These are phyloP conservation scores for Plasmopara halstedii DNA, from an alignment of 352 stramenopile species.

Conservation along the genomic window DNA sequence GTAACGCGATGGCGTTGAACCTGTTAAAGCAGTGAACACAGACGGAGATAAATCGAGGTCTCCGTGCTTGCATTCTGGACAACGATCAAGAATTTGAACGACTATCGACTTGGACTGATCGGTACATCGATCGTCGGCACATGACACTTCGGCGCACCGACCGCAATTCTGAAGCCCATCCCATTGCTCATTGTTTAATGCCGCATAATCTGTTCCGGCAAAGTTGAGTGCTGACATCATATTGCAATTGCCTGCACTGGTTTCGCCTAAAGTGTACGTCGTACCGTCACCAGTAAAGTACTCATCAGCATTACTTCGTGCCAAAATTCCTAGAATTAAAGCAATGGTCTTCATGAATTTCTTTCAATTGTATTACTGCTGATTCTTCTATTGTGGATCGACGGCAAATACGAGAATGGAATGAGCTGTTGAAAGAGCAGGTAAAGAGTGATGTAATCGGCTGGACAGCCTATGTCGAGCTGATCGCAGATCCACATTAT, in stretches of 20 bases:
- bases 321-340: conserved; percentile 4
- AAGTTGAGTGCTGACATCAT: conserved; percentile 30
- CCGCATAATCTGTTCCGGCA: conserved; percentile 49
- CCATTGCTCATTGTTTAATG: conserved; percentile 65
- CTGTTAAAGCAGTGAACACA: conserved; percentile 41
- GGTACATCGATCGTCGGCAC: conserved; percentile 38
- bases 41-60: conserved; percentile 45
- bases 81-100: conserved; percentile 64
- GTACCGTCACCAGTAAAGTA: conserved; percentile 41
- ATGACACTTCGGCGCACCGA: conserved; percentile 59
- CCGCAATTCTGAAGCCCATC: conserved; percentile 45
- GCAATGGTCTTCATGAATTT: conserved; percentile 13
- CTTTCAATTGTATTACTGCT: background rate
- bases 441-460: background rate
- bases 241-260: conserved; percentile 42
- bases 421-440: background rate
- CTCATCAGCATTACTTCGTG: conserved; percentile 11
- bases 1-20: conserved; percentile 27
- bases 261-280: conserved; percentile 32
- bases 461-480: background rate
- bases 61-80: conserved; percentile 61
- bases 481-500: background rate
- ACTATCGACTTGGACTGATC: conserved; percentile 32
- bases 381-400: background rate
- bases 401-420: background rate